A percentile compares a stretch with the other conserved stretches of the same genome.
phyloP scores from a whole-genome alignment of 164 flowering plant species.

The Pachysandra terminalis region DNA sequence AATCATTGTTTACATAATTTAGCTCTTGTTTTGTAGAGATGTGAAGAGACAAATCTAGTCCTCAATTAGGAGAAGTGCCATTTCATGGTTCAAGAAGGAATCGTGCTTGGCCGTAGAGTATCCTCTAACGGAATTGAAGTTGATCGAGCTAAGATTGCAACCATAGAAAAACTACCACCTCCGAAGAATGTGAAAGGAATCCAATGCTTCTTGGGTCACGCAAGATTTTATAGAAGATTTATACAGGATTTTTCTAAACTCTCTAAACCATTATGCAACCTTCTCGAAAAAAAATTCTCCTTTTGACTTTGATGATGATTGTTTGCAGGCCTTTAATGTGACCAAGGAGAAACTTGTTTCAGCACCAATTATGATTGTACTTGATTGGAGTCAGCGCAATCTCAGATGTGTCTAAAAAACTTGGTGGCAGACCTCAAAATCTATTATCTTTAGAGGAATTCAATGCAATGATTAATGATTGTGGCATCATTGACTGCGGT shows the following conservation, averaged over 20 bases:
- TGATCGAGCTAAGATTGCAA: neutral
- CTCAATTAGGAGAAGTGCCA: neutral
- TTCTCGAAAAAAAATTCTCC: neutral
- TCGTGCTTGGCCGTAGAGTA: neutral
- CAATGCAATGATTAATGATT: neutral
- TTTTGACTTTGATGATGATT: neutral
- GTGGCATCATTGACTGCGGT: too few species aligned
- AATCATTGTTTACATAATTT: neutral
- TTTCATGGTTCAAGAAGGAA: slow-evolving; percentile 7
- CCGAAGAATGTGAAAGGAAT: neutral
- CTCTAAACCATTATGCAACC: neutral
- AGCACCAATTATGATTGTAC: slow-evolving; percentile 7
- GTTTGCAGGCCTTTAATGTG: neutral
- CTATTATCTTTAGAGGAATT: neutral
- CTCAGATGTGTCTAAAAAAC: too few species aligned
- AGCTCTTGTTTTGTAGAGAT: neutral
- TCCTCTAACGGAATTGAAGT: neutral
- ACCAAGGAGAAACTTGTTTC: neutral
- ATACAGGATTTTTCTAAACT: neutral
- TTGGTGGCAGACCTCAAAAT: neutral
- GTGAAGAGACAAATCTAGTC: neutral
- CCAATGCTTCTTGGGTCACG: slow-evolving; percentile 1
- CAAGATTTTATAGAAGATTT: neutral
- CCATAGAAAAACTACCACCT: neutral
- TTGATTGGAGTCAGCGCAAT: neutral